Percentiles rank a stretch among this genome's conserved stretches.
Evolutionary conservation across 2,329 filamentous ascomycete species (phyloP).

Genomic region (Thelonectria olida): DNA sequence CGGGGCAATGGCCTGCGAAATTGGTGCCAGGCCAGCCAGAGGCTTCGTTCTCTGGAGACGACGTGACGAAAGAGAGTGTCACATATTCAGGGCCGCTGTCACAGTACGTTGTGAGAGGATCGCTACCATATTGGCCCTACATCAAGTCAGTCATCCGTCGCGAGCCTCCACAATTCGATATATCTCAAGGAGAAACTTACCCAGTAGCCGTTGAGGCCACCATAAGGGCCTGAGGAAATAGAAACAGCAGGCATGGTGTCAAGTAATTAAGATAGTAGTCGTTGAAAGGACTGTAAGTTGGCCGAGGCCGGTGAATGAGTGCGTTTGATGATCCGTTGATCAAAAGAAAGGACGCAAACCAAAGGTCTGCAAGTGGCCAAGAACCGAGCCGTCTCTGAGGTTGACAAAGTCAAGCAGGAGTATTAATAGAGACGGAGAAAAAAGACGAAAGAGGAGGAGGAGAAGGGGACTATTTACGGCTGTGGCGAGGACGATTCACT

Average conservation of each 20-base stretch:
- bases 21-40: constrained; percentile 51
- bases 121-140: constrained; percentile 48
- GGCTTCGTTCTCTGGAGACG: constrained; percentile 47
- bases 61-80: constrained; percentile 50
- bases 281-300: constrained; percentile 46
- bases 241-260: constrained; percentile 37
- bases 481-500: constrained; percentile 11
- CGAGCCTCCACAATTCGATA: neutral
- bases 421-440: constrained; percentile 31
- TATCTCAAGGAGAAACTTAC: constrained; percentile 36
- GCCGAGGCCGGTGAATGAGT: constrained; percentile 47
- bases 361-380: constrained; percentile 45
- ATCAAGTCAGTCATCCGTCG: constrained; percentile 9
- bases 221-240: constrained; percentile 36
- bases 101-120: constrained; percentile 48
- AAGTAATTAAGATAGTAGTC: constrained; percentile 26
- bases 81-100: constrained; percentile 49
- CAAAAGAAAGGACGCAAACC: constrained; percentile 54
- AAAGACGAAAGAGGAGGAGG: constrained; percentile 43
- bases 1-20: constrained; percentile 51
- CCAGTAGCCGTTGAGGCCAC: constrained; percentile 53
- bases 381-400: constrained; percentile 42
- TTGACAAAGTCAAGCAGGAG: constrained; percentile 35
- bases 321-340: constrained; percentile 40
- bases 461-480: constrained; percentile 13